These are phyloP conservation scores for Fusarium sp. DNA, from an alignment of 2,329 filamentous ascomycete genomes.

Conservation along the genomic window DNA sequence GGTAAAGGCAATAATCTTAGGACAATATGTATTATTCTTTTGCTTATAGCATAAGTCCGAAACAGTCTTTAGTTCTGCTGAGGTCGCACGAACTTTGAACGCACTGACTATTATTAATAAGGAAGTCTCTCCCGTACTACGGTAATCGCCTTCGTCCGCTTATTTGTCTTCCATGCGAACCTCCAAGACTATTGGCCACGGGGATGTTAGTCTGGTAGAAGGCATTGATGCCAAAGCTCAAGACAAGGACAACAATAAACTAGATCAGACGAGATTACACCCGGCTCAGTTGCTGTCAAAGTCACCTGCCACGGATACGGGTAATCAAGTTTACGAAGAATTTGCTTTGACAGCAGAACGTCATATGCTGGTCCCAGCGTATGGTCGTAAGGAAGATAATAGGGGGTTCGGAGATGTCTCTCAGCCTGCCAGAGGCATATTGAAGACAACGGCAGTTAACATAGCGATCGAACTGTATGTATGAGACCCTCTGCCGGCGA, in stretches of 20 bases:
- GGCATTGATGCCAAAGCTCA: background rate
- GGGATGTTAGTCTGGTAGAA: background rate
- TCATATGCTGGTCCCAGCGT: background rate
- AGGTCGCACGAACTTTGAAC: background rate
- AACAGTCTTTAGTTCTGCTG: background rate
- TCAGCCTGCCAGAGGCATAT: background rate
- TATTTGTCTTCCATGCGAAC: background rate
- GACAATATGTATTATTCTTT: background rate
- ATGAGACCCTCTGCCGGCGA: background rate
- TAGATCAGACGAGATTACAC: background rate
- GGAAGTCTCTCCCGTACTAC: background rate
- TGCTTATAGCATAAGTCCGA: no score
- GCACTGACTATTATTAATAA: no score
- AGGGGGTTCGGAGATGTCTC: background rate
- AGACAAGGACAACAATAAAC: background rate
- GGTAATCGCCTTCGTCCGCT: background rate
- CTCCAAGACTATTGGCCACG: no score
- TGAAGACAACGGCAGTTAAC: background rate
- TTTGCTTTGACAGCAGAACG: background rate
- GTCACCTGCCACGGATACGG: background rate
- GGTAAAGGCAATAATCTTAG: background rate
- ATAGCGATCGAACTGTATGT: background rate
- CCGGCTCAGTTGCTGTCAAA: background rate
- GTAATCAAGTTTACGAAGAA: background rate
- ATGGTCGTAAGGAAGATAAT: background rate